These are phyloP conservation scores for Guyanaporus albipodus DNA, from an alignment of 768 basidiomycete species.

Conservation along the genomic window DNA sequence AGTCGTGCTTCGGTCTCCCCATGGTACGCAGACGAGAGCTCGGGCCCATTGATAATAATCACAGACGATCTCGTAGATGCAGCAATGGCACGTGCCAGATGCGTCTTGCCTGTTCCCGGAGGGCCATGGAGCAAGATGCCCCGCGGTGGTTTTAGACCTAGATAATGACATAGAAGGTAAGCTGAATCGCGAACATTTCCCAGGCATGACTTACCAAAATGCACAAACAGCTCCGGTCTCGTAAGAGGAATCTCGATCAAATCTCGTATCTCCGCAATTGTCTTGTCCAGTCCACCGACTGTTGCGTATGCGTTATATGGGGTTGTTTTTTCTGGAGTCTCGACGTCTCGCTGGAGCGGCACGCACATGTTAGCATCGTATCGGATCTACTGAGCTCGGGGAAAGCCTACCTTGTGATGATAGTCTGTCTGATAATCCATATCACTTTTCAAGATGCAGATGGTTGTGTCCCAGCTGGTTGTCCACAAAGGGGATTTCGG, in stretches of 20 bases:
- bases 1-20: slow-evolving; percentile 94
- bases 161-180: slow-evolving; percentile 2
- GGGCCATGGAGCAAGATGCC: slow-evolving; percentile 94
- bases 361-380: slow-evolving; percentile 13
- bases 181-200: slow-evolving; percentile 14
- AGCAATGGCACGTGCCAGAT: slow-evolving; percentile 91
- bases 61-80: slow-evolving; percentile 81
- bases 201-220: slow-evolving; percentile 52
- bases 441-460: slow-evolving; percentile 39
- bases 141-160: slow-evolving; percentile 91
- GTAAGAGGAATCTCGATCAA: slow-evolving; percentile 83
- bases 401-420: slow-evolving; percentile 33
- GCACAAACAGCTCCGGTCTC: slow-evolving; percentile 74
- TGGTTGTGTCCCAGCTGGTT: slow-evolving; percentile 63
- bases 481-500: slow-evolving; percentile 48
- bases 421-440: slow-evolving; percentile 23
- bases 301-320: slow-evolving; percentile 63
- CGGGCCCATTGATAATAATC: slow-evolving; percentile 93
- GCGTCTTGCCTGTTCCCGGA: slow-evolving; percentile 97
- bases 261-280: slow-evolving; percentile 82
- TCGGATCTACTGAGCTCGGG: slow-evolving; percentile 10
- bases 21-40: slow-evolving; percentile 92
- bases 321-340: slow-evolving; percentile 42
- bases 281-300: slow-evolving; percentile 85
- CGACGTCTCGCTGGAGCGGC: slow-evolving; percentile 40